Conservation (phyloP, 768 basidiomycete species). For the Pulveroboletus sp. region DNA sequence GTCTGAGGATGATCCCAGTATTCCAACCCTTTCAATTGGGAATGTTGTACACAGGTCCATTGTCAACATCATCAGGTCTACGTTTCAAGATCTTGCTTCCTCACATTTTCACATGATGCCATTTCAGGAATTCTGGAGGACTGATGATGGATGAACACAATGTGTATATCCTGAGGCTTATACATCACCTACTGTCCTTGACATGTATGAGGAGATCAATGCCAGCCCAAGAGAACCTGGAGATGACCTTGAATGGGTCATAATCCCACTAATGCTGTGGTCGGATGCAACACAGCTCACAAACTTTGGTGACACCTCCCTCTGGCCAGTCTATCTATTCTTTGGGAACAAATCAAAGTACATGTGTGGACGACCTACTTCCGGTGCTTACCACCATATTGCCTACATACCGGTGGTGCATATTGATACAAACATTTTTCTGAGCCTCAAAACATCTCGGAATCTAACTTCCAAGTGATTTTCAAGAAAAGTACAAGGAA, state of each 20-base stretch:
- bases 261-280: conserved; percentile 20
- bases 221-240: neutral
- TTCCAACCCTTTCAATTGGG: neutral
- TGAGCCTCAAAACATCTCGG: no score
- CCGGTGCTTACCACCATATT: conserved; percentile 12
- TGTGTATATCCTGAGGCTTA: conserved; percentile 5
- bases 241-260: conserved; percentile 3
- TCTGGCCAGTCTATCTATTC: conserved; percentile 28
- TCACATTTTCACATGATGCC: conserved; percentile 1
- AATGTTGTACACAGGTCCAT: neutral
- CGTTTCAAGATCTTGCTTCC: neutral
- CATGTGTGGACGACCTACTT: conserved; percentile 2
- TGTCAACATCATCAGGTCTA: conserved; percentile 1
- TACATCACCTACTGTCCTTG: neutral
- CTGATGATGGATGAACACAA: neutral
- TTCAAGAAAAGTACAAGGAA: no score
- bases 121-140: neutral
- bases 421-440: no score
- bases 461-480: no score
- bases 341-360: conserved; percentile 22
- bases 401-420: no score
- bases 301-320: conserved; percentile 25
- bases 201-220: neutral
- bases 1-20: neutral
- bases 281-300: conserved; percentile 27